These are phyloP conservation scores for Tillandsia leiboldiana DNA, from an alignment of 176 grass and related monocot genomes.

Conservation along the genomic window DNA sequence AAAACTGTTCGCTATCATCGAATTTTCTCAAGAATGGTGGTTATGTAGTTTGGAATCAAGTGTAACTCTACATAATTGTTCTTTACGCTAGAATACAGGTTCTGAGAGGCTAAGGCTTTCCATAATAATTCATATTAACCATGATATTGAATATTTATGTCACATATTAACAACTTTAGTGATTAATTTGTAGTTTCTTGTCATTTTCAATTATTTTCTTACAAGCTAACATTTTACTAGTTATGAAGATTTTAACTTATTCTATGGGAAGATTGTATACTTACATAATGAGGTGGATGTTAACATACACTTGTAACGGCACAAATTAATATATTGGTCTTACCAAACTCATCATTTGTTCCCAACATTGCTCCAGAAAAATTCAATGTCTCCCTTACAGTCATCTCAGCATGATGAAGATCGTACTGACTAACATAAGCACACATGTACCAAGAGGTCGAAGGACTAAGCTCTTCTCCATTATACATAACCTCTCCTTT, in stretches of 20 bases:
- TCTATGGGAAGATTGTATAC: background rate
- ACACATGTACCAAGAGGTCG: constrained; percentile 41
- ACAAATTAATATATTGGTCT: constrained; percentile 3
- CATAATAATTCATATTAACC: background rate
- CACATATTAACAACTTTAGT: background rate
- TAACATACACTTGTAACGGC: background rate
- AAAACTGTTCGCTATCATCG: too few species aligned
- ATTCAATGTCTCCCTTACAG: constrained; percentile 66
- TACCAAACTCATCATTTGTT: constrained; percentile 62
- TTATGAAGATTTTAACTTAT: background rate
- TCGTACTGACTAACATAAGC: constrained; percentile 85
- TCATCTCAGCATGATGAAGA: constrained; percentile 96
- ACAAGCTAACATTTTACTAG: background rate
- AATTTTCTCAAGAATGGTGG: too few species aligned
- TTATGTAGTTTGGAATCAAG: too few species aligned
- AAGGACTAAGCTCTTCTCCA: constrained; percentile 46
- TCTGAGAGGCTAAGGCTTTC: background rate
- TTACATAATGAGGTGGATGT: background rate
- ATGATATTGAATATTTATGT: background rate
- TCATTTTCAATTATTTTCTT: background rate
- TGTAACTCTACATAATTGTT: too few species aligned
- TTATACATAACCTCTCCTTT: constrained; percentile 62
- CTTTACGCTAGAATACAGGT: too few species aligned
- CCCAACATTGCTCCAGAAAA: constrained; percentile 63
- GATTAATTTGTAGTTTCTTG: background rate